Percentiles rank a stretch among this genome's conserved stretches.
Conservation (phyloP, 2,329 filamentous ascomycete genomes). For the Sporothrix inflata region DNA sequence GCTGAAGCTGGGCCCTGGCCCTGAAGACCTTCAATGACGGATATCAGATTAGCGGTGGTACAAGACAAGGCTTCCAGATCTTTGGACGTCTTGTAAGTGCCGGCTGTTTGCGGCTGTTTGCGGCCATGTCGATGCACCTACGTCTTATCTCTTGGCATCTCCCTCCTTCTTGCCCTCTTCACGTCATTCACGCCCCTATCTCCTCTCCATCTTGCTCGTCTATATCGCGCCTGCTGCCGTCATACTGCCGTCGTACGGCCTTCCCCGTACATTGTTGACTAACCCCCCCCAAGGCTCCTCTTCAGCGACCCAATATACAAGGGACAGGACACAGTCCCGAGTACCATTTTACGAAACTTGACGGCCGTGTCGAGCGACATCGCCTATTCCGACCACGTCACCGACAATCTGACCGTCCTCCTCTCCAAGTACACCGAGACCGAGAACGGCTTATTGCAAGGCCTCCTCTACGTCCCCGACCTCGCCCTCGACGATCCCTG, state of each 20-base stretch:
- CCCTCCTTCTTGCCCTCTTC: background rate
- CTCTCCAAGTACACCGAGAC: constrained; percentile 67
- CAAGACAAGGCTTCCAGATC: constrained; percentile 16
- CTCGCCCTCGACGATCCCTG: constrained; percentile 64
- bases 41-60: constrained; percentile 19
- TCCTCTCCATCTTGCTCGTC: background rate
- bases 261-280: background rate
- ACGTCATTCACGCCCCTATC: background rate
- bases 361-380: constrained; percentile 56
- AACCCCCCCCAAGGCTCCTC: constrained; percentile 51
- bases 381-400: constrained; percentile 56
- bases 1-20: constrained; percentile 5
- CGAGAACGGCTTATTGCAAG: constrained; percentile 66
- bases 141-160: background rate
- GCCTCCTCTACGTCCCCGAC: constrained; percentile 83
- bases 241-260: background rate
- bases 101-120: background rate
- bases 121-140: background rate
- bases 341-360: constrained; percentile 60
- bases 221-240: background rate
- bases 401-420: constrained; percentile 72
- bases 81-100: background rate
- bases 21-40: constrained; percentile 10
- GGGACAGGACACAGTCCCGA: constrained; percentile 53
- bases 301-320: constrained; percentile 63